These are phyloP conservation scores for Rubus idaeus DNA, from an alignment of 306 rosid species.

Conservation along the genomic window DNA sequence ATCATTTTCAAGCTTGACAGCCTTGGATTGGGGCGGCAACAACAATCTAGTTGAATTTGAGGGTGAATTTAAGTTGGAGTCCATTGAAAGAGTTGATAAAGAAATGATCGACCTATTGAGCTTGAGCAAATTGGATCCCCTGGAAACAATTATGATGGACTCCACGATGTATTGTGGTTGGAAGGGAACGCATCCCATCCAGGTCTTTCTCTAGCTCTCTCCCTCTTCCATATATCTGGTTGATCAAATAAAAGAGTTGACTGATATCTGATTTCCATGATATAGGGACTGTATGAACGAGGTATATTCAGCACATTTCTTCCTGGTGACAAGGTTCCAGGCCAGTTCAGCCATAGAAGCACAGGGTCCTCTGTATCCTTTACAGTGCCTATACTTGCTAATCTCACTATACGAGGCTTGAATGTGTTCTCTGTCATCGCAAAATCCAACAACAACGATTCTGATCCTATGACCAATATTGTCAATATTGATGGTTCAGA, in stretches of 20 bases:
- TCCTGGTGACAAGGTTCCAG: neutral
- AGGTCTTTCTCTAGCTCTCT: neutral
- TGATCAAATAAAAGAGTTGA: too few species aligned
- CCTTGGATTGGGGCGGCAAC: too few species aligned
- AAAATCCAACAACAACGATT: neutral
- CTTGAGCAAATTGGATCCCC: neutral
- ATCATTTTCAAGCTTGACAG: neutral
- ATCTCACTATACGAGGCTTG: neutral
- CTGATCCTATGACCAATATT: neutral
- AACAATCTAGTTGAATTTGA: neutral
- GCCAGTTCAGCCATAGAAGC: neutral
- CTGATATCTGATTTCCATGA: neutral
- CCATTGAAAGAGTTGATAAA: neutral
- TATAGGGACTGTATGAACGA: neutral
- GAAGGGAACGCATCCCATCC: neutral
- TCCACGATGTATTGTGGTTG: neutral
- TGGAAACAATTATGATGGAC: neutral
- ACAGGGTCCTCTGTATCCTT: neutral
- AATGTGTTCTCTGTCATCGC: neutral
- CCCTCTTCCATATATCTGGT: neutral
- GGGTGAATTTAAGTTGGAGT: neutral
- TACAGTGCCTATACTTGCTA: neutral
- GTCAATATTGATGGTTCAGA: neutral
- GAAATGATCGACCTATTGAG: neutral
- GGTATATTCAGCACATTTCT: slow-evolving; percentile 6